These are phyloP conservation scores for Melampsora americana DNA, from an alignment of 1,284 basidiomycete genomes.

Conservation along the genomic window DNA sequence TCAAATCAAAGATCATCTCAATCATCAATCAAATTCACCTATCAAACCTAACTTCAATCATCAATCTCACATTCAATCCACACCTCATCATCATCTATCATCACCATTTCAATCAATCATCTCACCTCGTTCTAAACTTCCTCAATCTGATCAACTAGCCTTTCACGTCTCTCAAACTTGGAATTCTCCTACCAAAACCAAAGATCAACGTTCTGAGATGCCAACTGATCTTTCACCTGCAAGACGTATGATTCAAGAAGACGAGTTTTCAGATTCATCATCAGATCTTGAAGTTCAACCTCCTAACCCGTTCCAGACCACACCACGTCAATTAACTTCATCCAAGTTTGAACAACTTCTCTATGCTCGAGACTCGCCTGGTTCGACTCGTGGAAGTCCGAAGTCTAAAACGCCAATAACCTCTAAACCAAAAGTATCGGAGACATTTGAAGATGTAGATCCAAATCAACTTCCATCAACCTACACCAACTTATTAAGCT, in stretches of 20 bases:
- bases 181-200: neutral
- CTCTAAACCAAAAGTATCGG: neutral
- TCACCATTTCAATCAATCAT: neutral
- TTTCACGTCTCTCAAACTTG: neutral
- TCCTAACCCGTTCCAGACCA: neutral
- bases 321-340: neutral
- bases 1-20: neutral
- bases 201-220: neutral
- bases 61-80: neutral
- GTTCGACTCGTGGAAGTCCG: neutral
- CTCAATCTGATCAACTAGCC: neutral
- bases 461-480: constrained; percentile 9
- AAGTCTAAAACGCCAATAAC: neutral
- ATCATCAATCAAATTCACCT: neutral
- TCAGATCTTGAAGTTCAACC: constrained; percentile 21
- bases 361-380: constrained; percentile 16
- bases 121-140: neutral
- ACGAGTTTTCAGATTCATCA: constrained; percentile 6
- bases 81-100: neutral
- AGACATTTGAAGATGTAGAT: constrained; percentile 4
- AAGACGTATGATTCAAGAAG: constrained; percentile 1
- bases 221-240: neutral
- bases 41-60: constrained; percentile 6
- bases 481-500: constrained; percentile 9
- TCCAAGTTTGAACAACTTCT: neutral